Evolutionary conservation across 495 filamentous ascomycete genomes (phyloP), one percentile per base, ranked within the genome.

Genomic region (Jackrogersella minutella): DNA sequence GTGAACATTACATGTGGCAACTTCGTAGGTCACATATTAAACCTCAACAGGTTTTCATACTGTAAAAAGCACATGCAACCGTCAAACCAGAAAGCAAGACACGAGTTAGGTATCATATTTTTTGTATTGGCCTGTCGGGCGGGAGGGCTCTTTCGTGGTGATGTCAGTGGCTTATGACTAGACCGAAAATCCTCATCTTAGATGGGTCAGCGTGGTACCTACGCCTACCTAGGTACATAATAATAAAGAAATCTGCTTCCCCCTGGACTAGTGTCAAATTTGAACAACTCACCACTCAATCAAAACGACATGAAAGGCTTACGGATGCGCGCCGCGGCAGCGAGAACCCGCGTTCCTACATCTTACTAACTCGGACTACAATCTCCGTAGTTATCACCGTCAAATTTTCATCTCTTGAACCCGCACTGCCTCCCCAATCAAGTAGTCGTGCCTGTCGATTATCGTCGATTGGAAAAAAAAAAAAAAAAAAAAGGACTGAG

Each of bases 131-230:
- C 10, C 30, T 14, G 49, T 44, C 21, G 36, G 39, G 33, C 9
- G 36, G 41, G 36, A 49, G 5, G 13, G 30, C 41, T n/a, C n/a
- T 13, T 28, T 30, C 34, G 41, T 33, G 11, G 51, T 69, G 66
- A 69, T 56, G 59, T 69, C 58, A 57, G 56, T 64, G 66, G 60
- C 60, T 56, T 64, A 36, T 22, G 33, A 64, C 66, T 64, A 59
- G 39, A 40, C 36, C 5, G 59, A 56, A 37, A 59, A 64, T 64
- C 66, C 34, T 64, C 66, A 63, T 64, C 33, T 68, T 62, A 30
- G 14, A 58, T 62, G 39, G 19, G 54, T 24, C 37, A 37, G 44
- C 46, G 53, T 59, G 26, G 26, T 30, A 30, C 7, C 26, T 30
- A 7, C 3, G 7, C 26, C 26, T 30, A 30, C 26, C 26, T 30